These are phyloP conservation scores for Chrysanthemum lavandulifolium DNA, from an alignment of 129 eudicot genomes.

Conservation along the genomic window DNA sequence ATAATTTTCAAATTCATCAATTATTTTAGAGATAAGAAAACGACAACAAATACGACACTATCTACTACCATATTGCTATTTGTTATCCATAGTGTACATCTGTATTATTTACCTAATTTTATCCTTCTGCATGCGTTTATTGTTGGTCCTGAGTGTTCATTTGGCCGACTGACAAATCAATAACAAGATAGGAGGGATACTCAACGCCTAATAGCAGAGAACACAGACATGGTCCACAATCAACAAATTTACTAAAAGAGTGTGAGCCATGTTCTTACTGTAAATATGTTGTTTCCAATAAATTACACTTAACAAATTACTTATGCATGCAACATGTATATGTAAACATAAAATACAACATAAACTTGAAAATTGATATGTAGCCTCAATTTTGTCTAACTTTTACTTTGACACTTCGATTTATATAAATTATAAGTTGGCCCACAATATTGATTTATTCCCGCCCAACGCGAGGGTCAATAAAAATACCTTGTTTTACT, in stretches of 20 bases:
- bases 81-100: background rate
- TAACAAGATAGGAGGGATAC: no score
- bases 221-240: no score
- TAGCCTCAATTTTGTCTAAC: background rate
- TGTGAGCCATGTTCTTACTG: no score
- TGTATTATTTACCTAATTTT: conserved; percentile 1
- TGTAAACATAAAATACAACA: background rate
- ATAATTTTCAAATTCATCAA: background rate
- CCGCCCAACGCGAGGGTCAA: no score
- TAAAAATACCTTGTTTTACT: no score
- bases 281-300: no score
- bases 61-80: background rate
- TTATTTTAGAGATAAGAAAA: background rate
- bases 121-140: background rate
- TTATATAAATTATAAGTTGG: no score
- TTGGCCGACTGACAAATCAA: background rate
- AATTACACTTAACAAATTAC: background rate
- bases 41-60: background rate
- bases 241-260: no score
- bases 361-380: background rate
- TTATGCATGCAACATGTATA: background rate
- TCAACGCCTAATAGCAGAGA: no score
- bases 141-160: background rate
- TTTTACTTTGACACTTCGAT: no score
- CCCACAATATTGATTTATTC: no score